These are phyloP conservation scores for Byssothecium circinans DNA, from an alignment of 2,329 filamentous ascomycete genomes.

Conservation along the genomic window DNA sequence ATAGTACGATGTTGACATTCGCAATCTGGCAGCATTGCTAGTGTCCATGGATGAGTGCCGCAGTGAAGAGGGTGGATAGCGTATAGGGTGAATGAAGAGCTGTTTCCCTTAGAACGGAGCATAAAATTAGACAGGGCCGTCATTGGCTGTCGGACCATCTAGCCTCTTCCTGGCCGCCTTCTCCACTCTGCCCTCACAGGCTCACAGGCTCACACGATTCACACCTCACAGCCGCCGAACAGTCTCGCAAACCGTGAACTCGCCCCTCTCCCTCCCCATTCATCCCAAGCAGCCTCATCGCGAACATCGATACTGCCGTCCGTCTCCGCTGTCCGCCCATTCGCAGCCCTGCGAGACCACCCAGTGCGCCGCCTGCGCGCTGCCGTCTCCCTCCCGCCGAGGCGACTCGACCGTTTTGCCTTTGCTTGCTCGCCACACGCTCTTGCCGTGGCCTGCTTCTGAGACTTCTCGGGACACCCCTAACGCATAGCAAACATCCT, in stretches of 20 bases:
- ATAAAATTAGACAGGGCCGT: slow-evolving; percentile 1
- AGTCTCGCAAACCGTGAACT: slow-evolving; percentile 6
- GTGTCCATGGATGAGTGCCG: not conserved
- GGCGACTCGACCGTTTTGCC: slow-evolving; percentile 15
- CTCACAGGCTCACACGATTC: no score
- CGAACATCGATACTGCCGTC: slow-evolving; percentile 23
- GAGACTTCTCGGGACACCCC: not conserved
- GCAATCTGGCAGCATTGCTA: no score
- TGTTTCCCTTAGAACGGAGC: slow-evolving; percentile 4
- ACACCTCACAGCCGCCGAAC: slow-evolving; percentile 20
- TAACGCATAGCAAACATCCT: slow-evolving; percentile 36
- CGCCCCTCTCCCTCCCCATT: slow-evolving; percentile 17
- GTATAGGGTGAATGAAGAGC: no score
- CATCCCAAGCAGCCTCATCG: slow-evolving; percentile 34
- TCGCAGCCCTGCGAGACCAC: no score
- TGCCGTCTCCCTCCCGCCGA: not conserved
- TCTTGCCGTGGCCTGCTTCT: slow-evolving; percentile 3
- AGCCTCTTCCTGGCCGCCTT: slow-evolving; percentile 2
- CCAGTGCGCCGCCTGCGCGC: slow-evolving; percentile 2
- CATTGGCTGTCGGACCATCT: not conserved
- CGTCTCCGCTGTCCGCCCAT: slow-evolving; percentile 13
- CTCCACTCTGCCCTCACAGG: slow-evolving; percentile 14
- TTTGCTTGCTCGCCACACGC: slow-evolving; percentile 28
- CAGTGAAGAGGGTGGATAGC: no score
- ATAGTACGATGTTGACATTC: not conserved